A percentile compares a stretch with the other conserved stretches of the same genome.
These are phyloP conservation scores for Arthrobotrys entomopaga DNA, from an alignment of 2,329 filamentous ascomycete species.

Conservation along the genomic window DNA sequence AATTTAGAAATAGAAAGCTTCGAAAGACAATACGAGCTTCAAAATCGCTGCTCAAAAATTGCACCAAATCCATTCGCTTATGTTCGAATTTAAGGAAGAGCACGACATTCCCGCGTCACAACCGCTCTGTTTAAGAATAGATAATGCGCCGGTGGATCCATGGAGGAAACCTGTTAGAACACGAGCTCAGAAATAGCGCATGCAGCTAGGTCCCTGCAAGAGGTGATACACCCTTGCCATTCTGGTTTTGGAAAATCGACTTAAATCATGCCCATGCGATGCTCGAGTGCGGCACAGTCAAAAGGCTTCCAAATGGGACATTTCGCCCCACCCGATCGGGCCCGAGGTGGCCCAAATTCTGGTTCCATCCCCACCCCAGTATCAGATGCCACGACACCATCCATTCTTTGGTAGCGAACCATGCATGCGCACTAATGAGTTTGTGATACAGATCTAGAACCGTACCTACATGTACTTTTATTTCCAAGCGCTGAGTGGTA, in stretches of 20 bases:
- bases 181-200: constrained; percentile 37
- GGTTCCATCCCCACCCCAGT: background rate
- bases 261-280: constrained; percentile 17
- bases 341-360: background rate
- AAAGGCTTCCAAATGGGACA: constrained; percentile 43
- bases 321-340: constrained; percentile 4
- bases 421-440: constrained; percentile 28
- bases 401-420: constrained; percentile 49
- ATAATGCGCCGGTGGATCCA: constrained; percentile 18
- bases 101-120: background rate
- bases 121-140: constrained; percentile 9
- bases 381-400: constrained; percentile 28
- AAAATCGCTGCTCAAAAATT: too few species aligned
- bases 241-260: constrained; percentile 7
- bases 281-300: constrained; percentile 34
- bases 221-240: constrained; percentile 8
- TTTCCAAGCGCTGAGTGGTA: background rate
- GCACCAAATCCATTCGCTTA: too few species aligned
- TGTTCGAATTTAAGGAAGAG: too few species aligned
- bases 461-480: constrained; percentile 17
- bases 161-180: constrained; percentile 1
- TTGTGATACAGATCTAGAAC: constrained; percentile 27
- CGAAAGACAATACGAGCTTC: too few species aligned
- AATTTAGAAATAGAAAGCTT: too few species aligned
- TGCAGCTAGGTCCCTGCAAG: constrained; percentile 4